Evolutionary conservation across 2,329 filamentous ascomycete species (phyloP).

Genomic region (Elsinoe arachidis): DNA sequence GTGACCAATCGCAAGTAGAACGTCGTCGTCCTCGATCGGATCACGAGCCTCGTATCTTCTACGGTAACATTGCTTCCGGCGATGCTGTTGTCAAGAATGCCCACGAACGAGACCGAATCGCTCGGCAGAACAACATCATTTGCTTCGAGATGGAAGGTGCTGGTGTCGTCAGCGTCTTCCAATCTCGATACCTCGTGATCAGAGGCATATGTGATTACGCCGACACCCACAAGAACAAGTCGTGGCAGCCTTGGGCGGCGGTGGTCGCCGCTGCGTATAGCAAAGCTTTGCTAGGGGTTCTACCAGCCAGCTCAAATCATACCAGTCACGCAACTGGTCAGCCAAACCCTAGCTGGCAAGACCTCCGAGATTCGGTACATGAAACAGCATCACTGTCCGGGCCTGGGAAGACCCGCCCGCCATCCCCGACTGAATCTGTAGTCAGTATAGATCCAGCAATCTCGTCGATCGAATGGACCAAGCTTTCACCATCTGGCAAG

Average conservation of each 20-base stretch:
- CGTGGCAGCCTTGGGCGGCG: constrained; percentile 21
- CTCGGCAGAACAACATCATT: constrained; percentile 10
- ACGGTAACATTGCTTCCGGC: constrained; percentile 34
- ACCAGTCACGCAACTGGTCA: no score
- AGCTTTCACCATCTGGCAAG: neutral
- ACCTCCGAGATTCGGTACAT: no score
- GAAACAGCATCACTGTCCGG: no score
- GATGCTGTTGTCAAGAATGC: constrained; percentile 21
- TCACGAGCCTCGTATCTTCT: constrained; percentile 22
- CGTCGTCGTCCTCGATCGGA: neutral
- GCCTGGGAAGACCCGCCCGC: no score
- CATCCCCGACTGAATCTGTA: neutral
- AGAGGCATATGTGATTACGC: constrained; percentile 22
- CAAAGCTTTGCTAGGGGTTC: constrained; percentile 14
- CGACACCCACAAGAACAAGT: constrained; percentile 21
- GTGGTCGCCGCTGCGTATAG: constrained; percentile 19
- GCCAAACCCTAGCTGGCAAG: no score
- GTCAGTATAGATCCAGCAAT: neutral
- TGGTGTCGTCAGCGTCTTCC: constrained; percentile 9
- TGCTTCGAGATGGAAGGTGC: constrained; percentile 19
- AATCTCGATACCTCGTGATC: constrained; percentile 20
- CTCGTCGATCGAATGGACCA: neutral
- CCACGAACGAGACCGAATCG: neutral
- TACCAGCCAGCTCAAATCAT: neutral
- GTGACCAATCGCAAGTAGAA: neutral